A percentile compares a stretch with the other conserved stretches of the same genome.
Evolutionary conservation across 1,139 yeast genomes (phyloP).

Genomic region (Hansenula lynferdii): DNA sequence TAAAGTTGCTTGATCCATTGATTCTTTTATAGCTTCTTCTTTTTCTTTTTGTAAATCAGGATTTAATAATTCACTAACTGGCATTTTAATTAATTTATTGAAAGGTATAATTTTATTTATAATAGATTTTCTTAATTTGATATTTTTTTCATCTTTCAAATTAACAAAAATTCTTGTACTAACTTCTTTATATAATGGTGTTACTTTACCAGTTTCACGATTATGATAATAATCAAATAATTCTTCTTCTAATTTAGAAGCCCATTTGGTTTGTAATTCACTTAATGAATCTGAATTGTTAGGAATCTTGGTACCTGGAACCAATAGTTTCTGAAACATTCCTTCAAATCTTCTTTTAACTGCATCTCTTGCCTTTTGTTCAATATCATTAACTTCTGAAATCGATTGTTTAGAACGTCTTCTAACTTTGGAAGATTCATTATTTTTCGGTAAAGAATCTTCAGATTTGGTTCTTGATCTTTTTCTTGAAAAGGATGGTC

Average conservation of each 20-base stretch:
- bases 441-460: no score
- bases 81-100: constrained; percentile 48
- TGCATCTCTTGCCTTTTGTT: constrained; percentile 17
- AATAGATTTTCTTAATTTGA: constrained; percentile 40
- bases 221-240: constrained; percentile 37
- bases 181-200: constrained; percentile 42
- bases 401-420: constrained; percentile 6
- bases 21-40: constrained; percentile 64
- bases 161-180: constrained; percentile 51
- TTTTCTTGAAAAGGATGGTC: not conserved
- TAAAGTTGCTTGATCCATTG: constrained; percentile 58
- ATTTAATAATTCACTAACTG: constrained; percentile 62
- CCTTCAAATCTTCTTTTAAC: constrained; percentile 19
- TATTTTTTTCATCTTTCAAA: constrained; percentile 47
- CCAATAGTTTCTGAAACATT: constrained; percentile 13
- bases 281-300: constrained; percentile 27
- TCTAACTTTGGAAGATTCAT: not conserved
- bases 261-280: constrained; percentile 32
- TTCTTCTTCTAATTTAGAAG: constrained; percentile 33
- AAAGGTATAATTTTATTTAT: constrained; percentile 43
- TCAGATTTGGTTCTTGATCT: constrained; percentile 1
- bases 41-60: constrained; percentile 70
- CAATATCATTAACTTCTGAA: constrained; percentile 14
- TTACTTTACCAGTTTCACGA: constrained; percentile 27
- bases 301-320: constrained; percentile 7